Evolutionary conservation across 2,329 filamentous ascomycete species (phyloP).

Genomic region (Alternaria panax): DNA sequence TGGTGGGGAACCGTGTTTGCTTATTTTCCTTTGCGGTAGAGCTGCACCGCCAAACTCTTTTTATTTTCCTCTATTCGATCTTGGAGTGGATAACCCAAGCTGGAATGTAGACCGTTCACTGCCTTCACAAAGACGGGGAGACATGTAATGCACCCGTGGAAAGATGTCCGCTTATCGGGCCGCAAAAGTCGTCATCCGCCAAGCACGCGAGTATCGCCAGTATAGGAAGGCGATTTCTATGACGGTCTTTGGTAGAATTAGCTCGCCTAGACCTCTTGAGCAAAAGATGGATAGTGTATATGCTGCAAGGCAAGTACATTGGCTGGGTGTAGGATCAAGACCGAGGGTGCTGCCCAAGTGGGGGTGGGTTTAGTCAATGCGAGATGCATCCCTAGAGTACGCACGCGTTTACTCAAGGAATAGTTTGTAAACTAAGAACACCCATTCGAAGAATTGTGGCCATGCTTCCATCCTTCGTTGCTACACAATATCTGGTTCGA

Average conservation of each 20-base stretch:
- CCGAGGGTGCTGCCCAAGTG: neutral
- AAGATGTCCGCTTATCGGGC: conserved; percentile 3
- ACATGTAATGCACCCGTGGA: neutral
- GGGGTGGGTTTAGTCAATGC: neutral
- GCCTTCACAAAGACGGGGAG: neutral
- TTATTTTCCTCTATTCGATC: neutral
- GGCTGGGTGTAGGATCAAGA: neutral
- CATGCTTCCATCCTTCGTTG: neutral
- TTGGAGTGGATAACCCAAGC: neutral
- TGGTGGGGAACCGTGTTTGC: neutral
- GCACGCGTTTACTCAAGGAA: neutral
- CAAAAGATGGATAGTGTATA: neutral
- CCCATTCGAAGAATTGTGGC: neutral
- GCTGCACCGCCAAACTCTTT: neutral
- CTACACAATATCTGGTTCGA: neutral
- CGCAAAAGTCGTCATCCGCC: conserved; percentile 4
- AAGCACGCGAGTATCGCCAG: neutral
- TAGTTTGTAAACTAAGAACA: neutral
- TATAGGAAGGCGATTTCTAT: neutral
- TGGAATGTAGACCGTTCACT: too few species aligned
- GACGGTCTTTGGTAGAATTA: neutral
- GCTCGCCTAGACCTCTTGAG: neutral
- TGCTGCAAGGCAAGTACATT: neutral
- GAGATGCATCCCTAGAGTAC: neutral
- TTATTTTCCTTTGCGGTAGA: neutral